These are phyloP conservation scores for Coemansia sp. DNA, from an alignment of 192 early-diverging fungal genomes.

Conservation along the genomic window DNA sequence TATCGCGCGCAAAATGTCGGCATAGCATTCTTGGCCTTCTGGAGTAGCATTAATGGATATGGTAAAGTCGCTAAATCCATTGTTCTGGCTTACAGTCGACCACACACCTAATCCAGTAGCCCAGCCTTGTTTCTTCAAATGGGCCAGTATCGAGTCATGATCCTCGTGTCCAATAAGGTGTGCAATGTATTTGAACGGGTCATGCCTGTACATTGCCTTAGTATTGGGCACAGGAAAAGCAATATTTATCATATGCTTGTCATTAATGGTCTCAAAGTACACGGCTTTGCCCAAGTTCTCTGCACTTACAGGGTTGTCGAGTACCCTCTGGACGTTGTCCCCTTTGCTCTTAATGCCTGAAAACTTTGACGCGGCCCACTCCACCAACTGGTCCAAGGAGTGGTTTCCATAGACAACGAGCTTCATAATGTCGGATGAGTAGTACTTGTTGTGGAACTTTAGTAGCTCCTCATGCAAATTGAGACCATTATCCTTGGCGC, in stretches of 20 bases:
- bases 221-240: slow-evolving; percentile 83
- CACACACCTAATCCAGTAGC: slow-evolving; percentile 51
- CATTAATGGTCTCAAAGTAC: slow-evolving; percentile 73
- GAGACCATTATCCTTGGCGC: slow-evolving; percentile 52
- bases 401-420: slow-evolving; percentile 86
- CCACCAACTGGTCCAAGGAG: slow-evolving; percentile 67
- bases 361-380: slow-evolving; percentile 83
- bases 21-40: slow-evolving; percentile 17
- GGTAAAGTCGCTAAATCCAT: slow-evolving; percentile 15
- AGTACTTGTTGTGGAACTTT: slow-evolving; percentile 81
- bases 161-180: slow-evolving; percentile 83
- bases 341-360: slow-evolving; percentile 75
- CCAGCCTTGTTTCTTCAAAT: slow-evolving; percentile 86
- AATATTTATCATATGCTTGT: slow-evolving; percentile 66
- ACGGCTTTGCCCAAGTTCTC: slow-evolving; percentile 63
- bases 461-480: slow-evolving; percentile 78
- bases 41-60: slow-evolving; percentile 20
- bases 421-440: slow-evolving; percentile 94
- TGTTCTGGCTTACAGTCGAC: background rate
- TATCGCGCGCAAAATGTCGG: slow-evolving; percentile 23
- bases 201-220: slow-evolving; percentile 45
- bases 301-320: background rate
- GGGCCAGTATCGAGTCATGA: slow-evolving; percentile 76
- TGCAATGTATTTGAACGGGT: slow-evolving; percentile 72
- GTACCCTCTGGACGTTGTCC: slow-evolving; percentile 52